Conservation (phyloP, 768 basidiomycete species). For the Cystofilobasidium capitatum region DNA sequence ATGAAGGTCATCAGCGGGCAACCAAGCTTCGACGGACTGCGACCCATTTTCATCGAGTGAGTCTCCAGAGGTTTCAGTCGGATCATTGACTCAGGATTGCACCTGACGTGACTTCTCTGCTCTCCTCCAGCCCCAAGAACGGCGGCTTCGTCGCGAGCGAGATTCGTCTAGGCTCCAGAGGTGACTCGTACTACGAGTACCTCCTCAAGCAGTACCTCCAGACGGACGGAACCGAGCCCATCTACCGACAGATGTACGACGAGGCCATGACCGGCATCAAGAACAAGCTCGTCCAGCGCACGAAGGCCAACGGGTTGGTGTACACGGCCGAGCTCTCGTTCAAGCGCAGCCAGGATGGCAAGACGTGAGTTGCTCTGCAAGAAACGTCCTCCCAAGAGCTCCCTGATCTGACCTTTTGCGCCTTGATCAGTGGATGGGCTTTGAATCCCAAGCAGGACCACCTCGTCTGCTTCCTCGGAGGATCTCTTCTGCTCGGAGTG, state of each 20-base stretch:
- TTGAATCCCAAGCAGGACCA: slow-evolving; percentile 86
- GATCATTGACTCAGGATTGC: not conserved
- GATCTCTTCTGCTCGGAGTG: slow-evolving; percentile 82
- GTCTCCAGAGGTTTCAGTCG: slow-evolving; percentile 27
- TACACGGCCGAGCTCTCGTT: slow-evolving; percentile 79
- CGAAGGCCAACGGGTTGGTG: slow-evolving; percentile 50
- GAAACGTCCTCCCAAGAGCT: not conserved
- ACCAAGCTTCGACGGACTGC: slow-evolving; percentile 60
- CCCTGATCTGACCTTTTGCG: not conserved
- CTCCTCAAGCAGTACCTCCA: slow-evolving; percentile 66
- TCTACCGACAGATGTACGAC: slow-evolving; percentile 85
- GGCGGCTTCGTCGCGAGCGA: slow-evolving; percentile 56
- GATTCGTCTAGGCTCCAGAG: slow-evolving; percentile 81
- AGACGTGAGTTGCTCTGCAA: not conserved
- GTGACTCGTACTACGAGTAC: slow-evolving; percentile 81
- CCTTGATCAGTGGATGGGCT: slow-evolving; percentile 54
- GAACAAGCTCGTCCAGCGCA: slow-evolving; percentile 58
- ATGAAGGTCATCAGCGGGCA: slow-evolving; percentile 62
- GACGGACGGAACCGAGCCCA: slow-evolving; percentile 61
- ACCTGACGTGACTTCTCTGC: slow-evolving; percentile 12
- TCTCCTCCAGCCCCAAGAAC: slow-evolving; percentile 42
- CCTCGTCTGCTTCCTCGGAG: slow-evolving; percentile 88
- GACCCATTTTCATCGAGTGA: slow-evolving; percentile 75
- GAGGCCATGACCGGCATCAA: slow-evolving; percentile 75
- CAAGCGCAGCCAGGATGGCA: slow-evolving; percentile 37